Percentiles rank a stretch among this genome's conserved stretches.
Conservation (phyloP, 345 rosid species). For the Salix exigua region DNA sequence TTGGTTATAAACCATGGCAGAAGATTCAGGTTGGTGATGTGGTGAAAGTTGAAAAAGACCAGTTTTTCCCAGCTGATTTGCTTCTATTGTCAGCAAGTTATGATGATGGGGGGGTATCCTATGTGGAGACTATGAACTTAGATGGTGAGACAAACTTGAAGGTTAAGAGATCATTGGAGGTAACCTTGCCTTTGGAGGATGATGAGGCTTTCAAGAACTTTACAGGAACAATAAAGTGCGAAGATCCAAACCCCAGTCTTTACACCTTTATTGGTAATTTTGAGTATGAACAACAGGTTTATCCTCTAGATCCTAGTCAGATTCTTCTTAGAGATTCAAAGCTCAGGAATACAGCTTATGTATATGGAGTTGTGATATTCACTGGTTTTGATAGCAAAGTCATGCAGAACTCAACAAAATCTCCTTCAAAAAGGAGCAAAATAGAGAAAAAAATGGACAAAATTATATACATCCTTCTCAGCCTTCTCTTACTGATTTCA, state of each 20-base stretch:
- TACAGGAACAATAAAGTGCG: constrained; percentile 62
- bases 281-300: constrained; percentile 54
- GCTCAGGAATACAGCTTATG: constrained; percentile 76
- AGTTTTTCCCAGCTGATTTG: constrained; percentile 91
- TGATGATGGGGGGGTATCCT: constrained; percentile 96
- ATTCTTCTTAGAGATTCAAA: constrained; percentile 96
- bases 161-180: constrained; percentile 78
- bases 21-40: constrained; percentile 75
- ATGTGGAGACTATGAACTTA: constrained; percentile 97
- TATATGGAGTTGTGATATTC: constrained; percentile 79
- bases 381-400: constrained; percentile 95
- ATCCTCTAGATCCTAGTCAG: constrained; percentile 78
- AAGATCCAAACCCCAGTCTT: constrained; percentile 90
- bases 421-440: constrained; percentile 87
- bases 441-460: constrained; percentile 89
- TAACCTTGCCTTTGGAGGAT: constrained; percentile 54
- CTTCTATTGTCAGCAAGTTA: constrained; percentile 81
- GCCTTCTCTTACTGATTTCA: constrained; percentile 62
- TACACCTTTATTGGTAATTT: constrained; percentile 86
- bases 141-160: constrained; percentile 98
- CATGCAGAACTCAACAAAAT: constrained; percentile 81
- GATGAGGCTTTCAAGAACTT: constrained; percentile 64
- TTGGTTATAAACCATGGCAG: constrained; percentile 63
- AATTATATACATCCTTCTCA: constrained; percentile 80
- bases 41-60: constrained; percentile 83